phyloP scores from a whole-genome alignment of 2,329 filamentous ascomycete genomes.

The Talaromyces sp. region DNA sequence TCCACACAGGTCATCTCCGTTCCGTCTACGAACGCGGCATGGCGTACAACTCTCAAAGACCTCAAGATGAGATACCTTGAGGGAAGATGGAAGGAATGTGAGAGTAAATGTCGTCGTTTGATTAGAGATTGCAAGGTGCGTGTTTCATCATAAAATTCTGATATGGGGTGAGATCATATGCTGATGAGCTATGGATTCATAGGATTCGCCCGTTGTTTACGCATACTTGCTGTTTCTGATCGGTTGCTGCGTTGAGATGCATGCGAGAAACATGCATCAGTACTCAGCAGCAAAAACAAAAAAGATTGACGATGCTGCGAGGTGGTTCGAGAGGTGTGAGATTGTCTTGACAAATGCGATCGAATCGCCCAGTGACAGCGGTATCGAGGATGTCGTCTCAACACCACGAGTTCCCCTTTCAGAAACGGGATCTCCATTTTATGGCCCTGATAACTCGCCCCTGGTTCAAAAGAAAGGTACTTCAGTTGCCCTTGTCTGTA shows the following conservation, averaged over 20 bases:
- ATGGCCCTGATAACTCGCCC: neutral
- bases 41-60: slow-evolving; percentile 10
- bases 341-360: neutral
- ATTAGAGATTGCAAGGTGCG: slow-evolving; percentile 2
- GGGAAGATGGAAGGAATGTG: slow-evolving; percentile 16
- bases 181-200: neutral
- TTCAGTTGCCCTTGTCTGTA: neutral
- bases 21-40: slow-evolving; percentile 9
- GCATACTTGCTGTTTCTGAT: slow-evolving; percentile 15
- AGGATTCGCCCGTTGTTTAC: slow-evolving; percentile 5
- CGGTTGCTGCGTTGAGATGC: slow-evolving; percentile 16
- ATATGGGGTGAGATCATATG: neutral
- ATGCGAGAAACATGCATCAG: slow-evolving; percentile 18
- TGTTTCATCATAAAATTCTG: neutral
- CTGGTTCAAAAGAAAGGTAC: neutral
- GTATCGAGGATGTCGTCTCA: neutral
- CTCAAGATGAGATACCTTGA: slow-evolving; percentile 10
- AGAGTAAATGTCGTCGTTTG: slow-evolving; percentile 14
- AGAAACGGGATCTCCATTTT: neutral
- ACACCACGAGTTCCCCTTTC: neutral
- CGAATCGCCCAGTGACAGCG: neutral
- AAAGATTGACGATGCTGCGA: slow-evolving; percentile 12
- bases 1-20: neutral
- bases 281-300: slow-evolving; percentile 16
- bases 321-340: slow-evolving; percentile 15